phyloP scores from a whole-genome alignment of 2,329 filamentous ascomycete genomes.

The Teratosphaeria epicoccoides region DNA sequence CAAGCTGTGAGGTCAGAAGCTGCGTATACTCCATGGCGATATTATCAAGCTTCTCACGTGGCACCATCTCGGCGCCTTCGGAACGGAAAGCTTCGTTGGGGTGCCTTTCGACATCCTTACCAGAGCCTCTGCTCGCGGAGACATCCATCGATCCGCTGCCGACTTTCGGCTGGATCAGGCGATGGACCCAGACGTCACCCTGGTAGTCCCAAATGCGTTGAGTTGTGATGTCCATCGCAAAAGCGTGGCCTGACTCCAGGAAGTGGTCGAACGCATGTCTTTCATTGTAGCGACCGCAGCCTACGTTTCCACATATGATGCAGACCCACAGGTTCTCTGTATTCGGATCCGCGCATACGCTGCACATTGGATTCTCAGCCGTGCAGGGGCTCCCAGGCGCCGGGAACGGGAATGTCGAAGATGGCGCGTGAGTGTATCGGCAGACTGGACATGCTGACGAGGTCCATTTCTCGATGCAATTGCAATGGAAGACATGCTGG shows the following conservation, averaged over 20 bases:
- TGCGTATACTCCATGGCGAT: constrained; percentile 94
- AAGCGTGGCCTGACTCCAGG: constrained; percentile 80
- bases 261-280: constrained; percentile 91
- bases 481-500: constrained; percentile 96
- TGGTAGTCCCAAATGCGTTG: constrained; percentile 98
- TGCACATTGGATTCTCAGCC: constrained; percentile 59
- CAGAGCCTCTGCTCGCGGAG: constrained; percentile 40
- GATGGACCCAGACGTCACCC: constrained; percentile 89
- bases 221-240: constrained; percentile 82
- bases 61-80: constrained; percentile 54
- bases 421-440: constrained; percentile 63
- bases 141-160: constrained; percentile 82
- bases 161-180: constrained; percentile 85
- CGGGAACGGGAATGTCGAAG: constrained; percentile 29
- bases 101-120: constrained; percentile 13
- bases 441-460: constrained; percentile 91
- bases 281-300: constrained; percentile 87
- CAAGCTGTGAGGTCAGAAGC: constrained; percentile 81
- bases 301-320: constrained; percentile 82
- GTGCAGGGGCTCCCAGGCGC: constrained; percentile 21
- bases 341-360: constrained; percentile 56
- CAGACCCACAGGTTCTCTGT: constrained; percentile 87
- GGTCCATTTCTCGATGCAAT: constrained; percentile 91
- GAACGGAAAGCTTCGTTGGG: constrained; percentile 29
- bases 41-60: constrained; percentile 59